phyloP scores from a whole-genome alignment of 2,329 filamentous ascomycete genomes.

The Fusarium verrucosum region DNA sequence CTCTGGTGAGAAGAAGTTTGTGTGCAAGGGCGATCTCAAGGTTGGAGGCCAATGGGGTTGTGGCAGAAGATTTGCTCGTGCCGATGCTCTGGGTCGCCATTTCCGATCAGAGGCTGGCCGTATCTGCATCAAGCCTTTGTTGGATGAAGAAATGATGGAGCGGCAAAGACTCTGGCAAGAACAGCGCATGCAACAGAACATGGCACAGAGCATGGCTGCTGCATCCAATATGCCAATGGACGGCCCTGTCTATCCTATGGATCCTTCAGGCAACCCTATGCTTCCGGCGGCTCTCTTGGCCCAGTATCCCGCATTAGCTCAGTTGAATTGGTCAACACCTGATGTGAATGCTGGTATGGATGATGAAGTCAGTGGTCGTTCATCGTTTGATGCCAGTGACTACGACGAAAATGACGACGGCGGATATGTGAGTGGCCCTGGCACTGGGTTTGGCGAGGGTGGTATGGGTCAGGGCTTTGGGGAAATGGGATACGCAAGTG shows the following conservation, averaged over 20 bases:
- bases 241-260: slow-evolving; percentile 64
- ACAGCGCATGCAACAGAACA: slow-evolving; percentile 73
- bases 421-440: slow-evolving; percentile 72
- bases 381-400: slow-evolving; percentile 84
- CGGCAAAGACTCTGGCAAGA: slow-evolving; percentile 79
- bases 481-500: slow-evolving; percentile 45
- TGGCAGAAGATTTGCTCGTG: slow-evolving; percentile 89
- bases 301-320: slow-evolving; percentile 93
- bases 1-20: slow-evolving; percentile 98
- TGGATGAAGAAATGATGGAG: slow-evolving; percentile 92
- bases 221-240: slow-evolving; percentile 67
- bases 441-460: slow-evolving; percentile 67
- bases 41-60: slow-evolving; percentile 90
- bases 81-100: slow-evolving; percentile 91
- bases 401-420: slow-evolving; percentile 78
- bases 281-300: slow-evolving; percentile 89
- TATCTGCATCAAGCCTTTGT: slow-evolving; percentile 95
- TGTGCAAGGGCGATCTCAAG: slow-evolving; percentile 91
- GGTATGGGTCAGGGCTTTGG: slow-evolving; percentile 64
- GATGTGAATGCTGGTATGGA: slow-evolving; percentile 77
- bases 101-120: slow-evolving; percentile 95
- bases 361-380: slow-evolving; percentile 79
- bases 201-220: slow-evolving; percentile 67
- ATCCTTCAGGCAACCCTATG: slow-evolving; percentile 66
- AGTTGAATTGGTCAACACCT: slow-evolving; percentile 78